Percentiles rank a stretch among this genome's conserved stretches.
These are phyloP conservation scores for Stachybotrys echinatus DNA, from an alignment of 2,329 filamentous ascomycete species.

Conservation along the genomic window DNA sequence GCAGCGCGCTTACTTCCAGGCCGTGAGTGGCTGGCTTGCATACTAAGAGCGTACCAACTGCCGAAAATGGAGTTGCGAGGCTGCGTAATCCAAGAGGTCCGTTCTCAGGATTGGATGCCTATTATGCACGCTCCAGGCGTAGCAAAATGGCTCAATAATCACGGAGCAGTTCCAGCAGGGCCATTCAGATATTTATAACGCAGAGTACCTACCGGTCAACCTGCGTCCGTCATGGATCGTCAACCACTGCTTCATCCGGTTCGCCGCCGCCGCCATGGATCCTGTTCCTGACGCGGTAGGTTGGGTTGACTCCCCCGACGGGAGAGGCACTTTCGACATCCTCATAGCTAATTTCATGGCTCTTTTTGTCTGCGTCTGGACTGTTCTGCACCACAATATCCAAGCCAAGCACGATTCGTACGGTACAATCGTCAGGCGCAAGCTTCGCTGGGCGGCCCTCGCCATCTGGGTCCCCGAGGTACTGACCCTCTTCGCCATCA, in stretches of 20 bases:
- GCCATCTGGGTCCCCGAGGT: neutral
- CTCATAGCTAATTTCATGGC: neutral
- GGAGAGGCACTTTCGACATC: neutral
- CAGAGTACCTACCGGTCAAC: neutral
- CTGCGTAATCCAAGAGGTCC: neutral
- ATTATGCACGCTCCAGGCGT: neutral
- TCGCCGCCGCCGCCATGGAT: neutral
- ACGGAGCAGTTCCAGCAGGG: neutral
- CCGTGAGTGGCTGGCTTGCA: neutral
- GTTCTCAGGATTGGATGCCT: neutral
- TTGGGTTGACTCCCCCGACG: neutral
- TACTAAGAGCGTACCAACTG: neutral
- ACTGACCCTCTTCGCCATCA: neutral
- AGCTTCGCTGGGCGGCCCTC: neutral
- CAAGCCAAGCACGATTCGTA: neutral
- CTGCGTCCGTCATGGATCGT: neutral
- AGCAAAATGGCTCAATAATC: neutral
- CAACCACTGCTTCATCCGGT: neutral
- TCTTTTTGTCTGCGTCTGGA: neutral
- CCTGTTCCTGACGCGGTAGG: neutral
- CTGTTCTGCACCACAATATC: neutral
- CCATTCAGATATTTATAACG: neutral
- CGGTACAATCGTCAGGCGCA: neutral
- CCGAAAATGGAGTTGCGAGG: neutral
- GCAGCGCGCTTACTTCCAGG: neutral